Conservation (phyloP, 2,329 filamentous ascomycete species). For the Paecilomyces dactylethromorphus region DNA sequence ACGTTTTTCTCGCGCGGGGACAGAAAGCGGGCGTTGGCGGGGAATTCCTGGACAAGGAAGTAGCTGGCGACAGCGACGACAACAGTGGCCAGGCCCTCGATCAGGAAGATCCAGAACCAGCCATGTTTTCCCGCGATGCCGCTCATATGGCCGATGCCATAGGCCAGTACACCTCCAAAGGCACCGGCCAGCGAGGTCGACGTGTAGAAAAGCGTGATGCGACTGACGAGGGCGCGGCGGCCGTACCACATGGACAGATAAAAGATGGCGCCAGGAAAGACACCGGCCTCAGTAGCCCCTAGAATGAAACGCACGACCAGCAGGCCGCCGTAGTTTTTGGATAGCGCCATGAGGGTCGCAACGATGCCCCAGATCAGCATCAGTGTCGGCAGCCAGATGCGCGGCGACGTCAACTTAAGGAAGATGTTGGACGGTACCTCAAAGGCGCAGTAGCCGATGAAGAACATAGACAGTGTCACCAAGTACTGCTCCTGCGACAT, state of each 20-base stretch:
- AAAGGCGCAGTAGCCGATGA: not conserved
- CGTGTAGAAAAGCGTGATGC: not conserved
- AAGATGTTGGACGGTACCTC: not conserved
- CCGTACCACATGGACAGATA: not conserved
- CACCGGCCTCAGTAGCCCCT: slow-evolving; percentile 10
- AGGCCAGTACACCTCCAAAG: not conserved
- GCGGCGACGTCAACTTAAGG: not conserved
- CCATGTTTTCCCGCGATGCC: not conserved
- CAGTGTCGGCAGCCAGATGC: not conserved
- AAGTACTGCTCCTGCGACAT: not conserved
- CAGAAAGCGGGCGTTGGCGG: not conserved
- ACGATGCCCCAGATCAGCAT: slow-evolving; percentile 1
- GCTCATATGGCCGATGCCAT: not conserved
- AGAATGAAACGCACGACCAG: slow-evolving; percentile 7
- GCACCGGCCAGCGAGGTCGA: not conserved
- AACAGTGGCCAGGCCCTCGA: not conserved
- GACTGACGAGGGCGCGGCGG: not conserved
- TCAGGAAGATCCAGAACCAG: not conserved
- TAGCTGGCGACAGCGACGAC: not conserved
- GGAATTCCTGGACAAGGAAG: not conserved
- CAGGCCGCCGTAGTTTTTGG: not conserved
- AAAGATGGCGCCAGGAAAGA: slow-evolving; percentile 2
- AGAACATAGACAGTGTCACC: not conserved
- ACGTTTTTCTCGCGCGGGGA: not conserved
- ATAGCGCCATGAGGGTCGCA: not conserved